Base-by-base conservation (phyloP, 192 early-diverging fungal genomes). In the Coemansia sp. region DNA sequence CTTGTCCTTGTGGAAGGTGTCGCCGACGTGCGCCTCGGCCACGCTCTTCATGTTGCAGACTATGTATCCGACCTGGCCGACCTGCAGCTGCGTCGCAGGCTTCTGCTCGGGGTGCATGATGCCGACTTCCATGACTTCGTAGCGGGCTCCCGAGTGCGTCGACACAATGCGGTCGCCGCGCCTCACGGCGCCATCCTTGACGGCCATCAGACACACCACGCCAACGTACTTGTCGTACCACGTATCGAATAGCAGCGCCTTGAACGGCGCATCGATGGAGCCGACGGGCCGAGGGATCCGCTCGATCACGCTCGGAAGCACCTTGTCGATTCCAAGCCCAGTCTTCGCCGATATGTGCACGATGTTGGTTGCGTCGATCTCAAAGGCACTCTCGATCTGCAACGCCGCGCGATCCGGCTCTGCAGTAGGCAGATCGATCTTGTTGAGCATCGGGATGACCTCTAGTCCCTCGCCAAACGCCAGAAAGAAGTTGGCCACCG, bases 151-250 rank as follows among this genome's bases (percentile, higher is more conserved):
- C 36, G 92, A 92, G 79, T 93, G 84, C 4, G 79, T 87, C 9
- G 92, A 93, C 17, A 90, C 84, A 25, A 99, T 89, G 63, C 82
- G 88, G 73, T 95, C 91, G 17, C 96, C 93, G 75, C 57, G 62
- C 54, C 83, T 75, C 7, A 99, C 70, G 2, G 68, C 80, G 13
- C 96, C 96, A 79, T 96, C 93, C 25, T 89, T 84, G 5, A 99
- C 85, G 5, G 93, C 92, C 73, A 99, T 76, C 70, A 99, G 79
- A 72, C 93, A 96, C 23, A 99, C 88, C n/a, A 97, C 96, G 34
- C 96, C 96, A 0, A 95, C 89, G 76, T 96, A 99, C n/a, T 87
- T 87, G 74, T 99, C 95, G 74, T 96, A 95, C 95, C 95, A 99
- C 25, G 91, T 92, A 71, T 99, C 96, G 69, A 99, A 99, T 35